These are phyloP conservation scores for Penicillium nordicum DNA, from an alignment of 2,329 filamentous ascomycete species.

Conservation along the genomic window DNA sequence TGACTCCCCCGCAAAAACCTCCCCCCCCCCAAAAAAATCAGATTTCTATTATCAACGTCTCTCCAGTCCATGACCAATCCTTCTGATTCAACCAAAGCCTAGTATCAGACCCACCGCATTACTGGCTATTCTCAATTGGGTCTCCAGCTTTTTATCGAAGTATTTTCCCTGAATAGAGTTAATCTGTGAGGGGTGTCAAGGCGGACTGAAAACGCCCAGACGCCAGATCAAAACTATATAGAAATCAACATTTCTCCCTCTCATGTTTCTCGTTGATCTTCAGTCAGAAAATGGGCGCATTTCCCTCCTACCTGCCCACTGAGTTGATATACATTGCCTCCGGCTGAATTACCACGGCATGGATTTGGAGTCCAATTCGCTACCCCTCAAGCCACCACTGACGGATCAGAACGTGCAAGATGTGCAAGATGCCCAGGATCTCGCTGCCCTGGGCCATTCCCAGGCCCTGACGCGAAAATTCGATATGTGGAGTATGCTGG, in stretches of 20 bases:
- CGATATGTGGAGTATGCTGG: conserved; percentile 55
- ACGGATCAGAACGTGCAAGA: conserved; percentile 31
- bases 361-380: conserved; percentile 30
- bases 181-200: conserved; percentile 9
- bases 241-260: conserved; percentile 4
- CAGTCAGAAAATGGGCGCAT: conserved; percentile 28
- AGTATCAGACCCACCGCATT: neutral
- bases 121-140: conserved; percentile 14
- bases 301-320: conserved; percentile 12
- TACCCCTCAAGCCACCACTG: conserved; percentile 26
- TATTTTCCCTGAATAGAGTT: conserved; percentile 8
- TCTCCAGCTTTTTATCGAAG: conserved; percentile 25
- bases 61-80: conserved; percentile 19
- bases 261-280: neutral
- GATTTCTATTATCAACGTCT: conserved; percentile 20
- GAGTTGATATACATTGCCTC: conserved; percentile 21
- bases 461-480: conserved; percentile 50
- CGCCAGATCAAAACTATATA: conserved; percentile 14
- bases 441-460: conserved; percentile 44
- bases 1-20: conserved; percentile 21
- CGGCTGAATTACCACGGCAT: conserved; percentile 25
- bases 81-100: conserved; percentile 3
- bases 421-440: conserved; percentile 38
- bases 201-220: neutral
- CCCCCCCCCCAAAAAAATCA: conserved; percentile 5